These are phyloP conservation scores for Ogataea degrootiae DNA, from an alignment of 805 yeast genomes.

Conservation along the genomic window DNA sequence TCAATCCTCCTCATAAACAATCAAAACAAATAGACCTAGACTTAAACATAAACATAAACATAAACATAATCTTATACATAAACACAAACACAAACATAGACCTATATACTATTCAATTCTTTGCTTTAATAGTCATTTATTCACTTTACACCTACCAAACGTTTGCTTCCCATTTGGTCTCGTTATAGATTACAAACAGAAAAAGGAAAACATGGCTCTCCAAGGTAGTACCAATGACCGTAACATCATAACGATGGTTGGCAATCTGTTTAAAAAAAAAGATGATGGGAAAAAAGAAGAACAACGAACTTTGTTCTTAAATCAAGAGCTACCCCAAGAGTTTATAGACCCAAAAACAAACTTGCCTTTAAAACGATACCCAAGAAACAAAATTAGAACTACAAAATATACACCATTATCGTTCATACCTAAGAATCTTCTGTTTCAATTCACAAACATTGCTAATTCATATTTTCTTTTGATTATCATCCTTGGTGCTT, in stretches of 20 bases:
- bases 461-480: constrained; percentile 58
- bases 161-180: too few relatives aligned
- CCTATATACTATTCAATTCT: too few relatives aligned
- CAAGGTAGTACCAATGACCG: constrained; percentile 1
- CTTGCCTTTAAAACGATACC: constrained; percentile 34
- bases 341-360: constrained; percentile 53
- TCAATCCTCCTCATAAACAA: too few relatives aligned
- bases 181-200: too few relatives aligned
- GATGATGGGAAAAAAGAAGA: constrained; percentile 1
- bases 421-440: constrained; percentile 52
- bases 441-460: constrained; percentile 51
- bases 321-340: constrained; percentile 55
- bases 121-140: too few relatives aligned
- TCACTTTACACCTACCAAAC: too few relatives aligned
- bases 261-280: constrained; percentile 1
- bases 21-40: too few relatives aligned
- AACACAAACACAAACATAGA: too few relatives aligned
- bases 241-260: constrained; percentile 4
- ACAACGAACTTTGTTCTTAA: constrained; percentile 49
- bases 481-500: constrained; percentile 52
- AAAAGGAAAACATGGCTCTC: background rate
- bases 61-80: too few relatives aligned
- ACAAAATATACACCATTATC: constrained; percentile 58
- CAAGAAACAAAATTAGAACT: constrained; percentile 57
- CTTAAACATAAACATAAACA: too few relatives aligned